Evolutionary conservation across 2,329 filamentous ascomycete genomes (phyloP).

Genomic region (Beauveria scarabaeidicola): DNA sequence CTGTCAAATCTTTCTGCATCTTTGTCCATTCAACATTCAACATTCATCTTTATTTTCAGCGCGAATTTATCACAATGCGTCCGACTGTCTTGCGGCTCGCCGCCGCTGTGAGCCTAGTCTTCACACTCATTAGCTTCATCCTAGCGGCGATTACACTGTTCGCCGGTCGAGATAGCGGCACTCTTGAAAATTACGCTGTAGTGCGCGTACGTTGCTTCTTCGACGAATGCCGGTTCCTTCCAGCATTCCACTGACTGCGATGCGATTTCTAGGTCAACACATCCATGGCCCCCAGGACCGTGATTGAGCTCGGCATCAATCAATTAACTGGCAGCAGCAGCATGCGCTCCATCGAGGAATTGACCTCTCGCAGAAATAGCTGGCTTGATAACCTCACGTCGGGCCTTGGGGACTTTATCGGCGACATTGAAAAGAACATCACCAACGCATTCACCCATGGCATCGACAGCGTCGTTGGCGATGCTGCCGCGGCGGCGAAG

Average conservation of each 20-base stretch:
- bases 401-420: not conserved
- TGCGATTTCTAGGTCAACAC: not conserved
- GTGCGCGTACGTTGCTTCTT: not conserved
- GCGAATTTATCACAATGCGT: not conserved
- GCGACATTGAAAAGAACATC: not conserved
- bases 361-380: not conserved
- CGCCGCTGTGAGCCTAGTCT: not conserved
- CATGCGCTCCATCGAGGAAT: not conserved
- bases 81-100: not conserved
- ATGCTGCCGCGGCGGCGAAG: slow-evolving; percentile 31
- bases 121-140: not conserved
- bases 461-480: slow-evolving; percentile 31
- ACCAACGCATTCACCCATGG: slow-evolving; percentile 23
- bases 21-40: not conserved
- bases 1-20: not conserved
- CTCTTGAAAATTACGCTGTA: slow-evolving; percentile 6
- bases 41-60: not conserved
- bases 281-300: not conserved
- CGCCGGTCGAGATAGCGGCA: not conserved
- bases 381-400: not conserved
- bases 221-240: not conserved
- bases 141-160: not conserved
- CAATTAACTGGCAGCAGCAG: not conserved
- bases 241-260: not conserved
- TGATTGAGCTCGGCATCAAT: not conserved